Base-by-base conservation (phyloP, 108 stramenopile genomes). In the Conticribra guillardii region DNA sequence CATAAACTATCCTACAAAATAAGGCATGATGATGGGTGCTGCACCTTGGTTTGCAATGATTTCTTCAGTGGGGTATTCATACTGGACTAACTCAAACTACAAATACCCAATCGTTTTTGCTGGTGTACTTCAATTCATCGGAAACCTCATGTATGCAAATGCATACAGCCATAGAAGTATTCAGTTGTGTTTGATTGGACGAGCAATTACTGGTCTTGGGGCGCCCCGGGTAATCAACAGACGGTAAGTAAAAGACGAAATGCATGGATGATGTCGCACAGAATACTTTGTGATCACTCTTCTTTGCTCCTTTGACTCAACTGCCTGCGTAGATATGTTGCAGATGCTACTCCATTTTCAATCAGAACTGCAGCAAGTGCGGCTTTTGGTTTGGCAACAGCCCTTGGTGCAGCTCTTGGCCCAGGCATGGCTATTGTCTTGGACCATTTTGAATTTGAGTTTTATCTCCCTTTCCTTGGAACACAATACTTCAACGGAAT, bases 61-160 rank as follows among this genome's bases (percentile, higher is more conserved):
- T 23, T 82, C 83, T 15, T 73, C 85, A 37, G 50, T 93, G 19
- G 66, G 37, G 2, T 90, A 90, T 66, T 84, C 76, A 48, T 81
- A 76, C 47, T 96, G 94, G 94, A 90, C 94, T 4, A 92, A 92
- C 64, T 67, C 52, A 18, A 84, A 83, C 30, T 96, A 89, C 76
- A n/a, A n/a, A n/a, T n/a, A n/a, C n/a, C n/a, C n/a, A n/a, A n/a
- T n/a, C 16, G 61, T 96, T 3, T 84, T 86, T 62, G 85, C 91
- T 31, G 79, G 84, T n/a, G 19, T 74, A 3, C 68, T 93, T 11
- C 81, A 84, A 32, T 69, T 86, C 4, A 27, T 84, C 26, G 94
- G 94, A 1, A 96, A 93, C 54, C 71, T 90, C 24, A 46, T 92
- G 66, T 96, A 96, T 64, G 87, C 82, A 27, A 58, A 66, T 56